A percentile compares a stretch with the other conserved stretches of the same genome.
Evolutionary conservation across 805 yeast genomes (phyloP).

Genomic region (Zygosaccharomyces kombuchaensis): DNA sequence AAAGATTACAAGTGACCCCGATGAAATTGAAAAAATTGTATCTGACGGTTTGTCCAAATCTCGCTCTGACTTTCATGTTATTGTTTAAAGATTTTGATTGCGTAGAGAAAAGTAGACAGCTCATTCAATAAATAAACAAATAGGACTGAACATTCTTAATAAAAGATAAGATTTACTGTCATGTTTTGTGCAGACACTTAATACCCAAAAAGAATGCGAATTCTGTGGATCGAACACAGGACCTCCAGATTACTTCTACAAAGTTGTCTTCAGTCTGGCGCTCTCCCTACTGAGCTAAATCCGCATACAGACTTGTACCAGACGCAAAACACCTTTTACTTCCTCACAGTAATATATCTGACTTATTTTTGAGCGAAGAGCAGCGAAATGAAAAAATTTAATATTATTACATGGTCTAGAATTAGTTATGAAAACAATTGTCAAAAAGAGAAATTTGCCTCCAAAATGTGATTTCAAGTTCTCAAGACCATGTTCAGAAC

Average conservation of each 20-base stretch:
- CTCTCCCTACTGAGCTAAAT: constrained; percentile 45
- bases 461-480: too few species aligned
- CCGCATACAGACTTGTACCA: constrained; percentile 24
- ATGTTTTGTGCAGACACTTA: background rate
- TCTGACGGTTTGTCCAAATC: constrained; percentile 62
- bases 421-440: background rate
- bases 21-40: constrained; percentile 74
- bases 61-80: constrained; percentile 57
- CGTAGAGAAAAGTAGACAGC: background rate
- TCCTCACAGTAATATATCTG: too few species aligned
- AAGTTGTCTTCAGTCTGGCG: constrained; percentile 40
- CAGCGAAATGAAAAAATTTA: too few species aligned
- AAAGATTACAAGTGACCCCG: constrained; percentile 77
- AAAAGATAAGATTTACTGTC: too few species aligned
- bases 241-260: constrained; percentile 53
- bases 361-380: too few species aligned
- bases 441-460: too few species aligned
- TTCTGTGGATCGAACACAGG: constrained; percentile 78
- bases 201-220: constrained; percentile 38
- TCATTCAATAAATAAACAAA: background rate
- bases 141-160: background rate
- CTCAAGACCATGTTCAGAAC: too few species aligned
- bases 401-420: too few species aligned
- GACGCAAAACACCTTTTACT: too few species aligned
- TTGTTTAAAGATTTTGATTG: constrained; percentile 29